Evolutionary conservation across 768 basidiomycete species (phyloP).

Genomic region (Kwoniella heveanensis): DNA sequence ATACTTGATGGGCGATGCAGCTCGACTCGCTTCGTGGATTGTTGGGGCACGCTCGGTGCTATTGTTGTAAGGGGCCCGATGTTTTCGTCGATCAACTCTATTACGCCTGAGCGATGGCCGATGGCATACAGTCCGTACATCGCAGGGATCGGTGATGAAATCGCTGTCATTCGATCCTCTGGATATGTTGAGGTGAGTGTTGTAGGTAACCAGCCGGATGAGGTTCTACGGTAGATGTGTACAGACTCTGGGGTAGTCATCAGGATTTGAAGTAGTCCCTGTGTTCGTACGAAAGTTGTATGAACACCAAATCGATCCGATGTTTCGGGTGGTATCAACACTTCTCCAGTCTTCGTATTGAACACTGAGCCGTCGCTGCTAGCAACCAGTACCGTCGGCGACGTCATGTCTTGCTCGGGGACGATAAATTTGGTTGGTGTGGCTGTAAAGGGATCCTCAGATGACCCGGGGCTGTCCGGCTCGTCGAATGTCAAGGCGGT

Average conservation of each 20-base stretch:
- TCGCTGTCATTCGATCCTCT: slow-evolving; percentile 15
- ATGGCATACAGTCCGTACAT: slow-evolving; percentile 17
- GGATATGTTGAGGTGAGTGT: neutral
- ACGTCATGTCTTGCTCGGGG: neutral
- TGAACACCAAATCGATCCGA: neutral
- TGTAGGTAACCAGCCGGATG: slow-evolving; percentile 11
- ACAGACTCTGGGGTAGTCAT: neutral
- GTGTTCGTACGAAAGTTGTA: slow-evolving; percentile 5
- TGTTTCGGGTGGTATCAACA: neutral
- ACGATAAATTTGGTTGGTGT: neutral
- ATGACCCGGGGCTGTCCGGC: neutral
- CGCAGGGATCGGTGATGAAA: slow-evolving; percentile 2
- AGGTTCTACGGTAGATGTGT: slow-evolving; percentile 1
- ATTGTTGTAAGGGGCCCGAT: slow-evolving; percentile 60
- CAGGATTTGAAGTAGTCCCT: neutral
- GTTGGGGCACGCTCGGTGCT: slow-evolving; percentile 60
- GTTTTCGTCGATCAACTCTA: slow-evolving; percentile 34
- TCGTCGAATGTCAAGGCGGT: slow-evolving; percentile 14
- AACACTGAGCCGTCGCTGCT: neutral
- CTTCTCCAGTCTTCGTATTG: neutral
- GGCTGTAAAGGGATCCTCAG: slow-evolving; percentile 17
- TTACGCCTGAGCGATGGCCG: slow-evolving; percentile 21
- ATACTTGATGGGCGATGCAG: slow-evolving; percentile 63
- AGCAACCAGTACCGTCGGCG: slow-evolving; percentile 11
- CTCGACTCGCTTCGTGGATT: slow-evolving; percentile 65